Evolutionary conservation across 2,329 filamentous ascomycete genomes (phyloP), one percentile per base, ranked within the genome.

Genomic region (Fusarium udum): DNA sequence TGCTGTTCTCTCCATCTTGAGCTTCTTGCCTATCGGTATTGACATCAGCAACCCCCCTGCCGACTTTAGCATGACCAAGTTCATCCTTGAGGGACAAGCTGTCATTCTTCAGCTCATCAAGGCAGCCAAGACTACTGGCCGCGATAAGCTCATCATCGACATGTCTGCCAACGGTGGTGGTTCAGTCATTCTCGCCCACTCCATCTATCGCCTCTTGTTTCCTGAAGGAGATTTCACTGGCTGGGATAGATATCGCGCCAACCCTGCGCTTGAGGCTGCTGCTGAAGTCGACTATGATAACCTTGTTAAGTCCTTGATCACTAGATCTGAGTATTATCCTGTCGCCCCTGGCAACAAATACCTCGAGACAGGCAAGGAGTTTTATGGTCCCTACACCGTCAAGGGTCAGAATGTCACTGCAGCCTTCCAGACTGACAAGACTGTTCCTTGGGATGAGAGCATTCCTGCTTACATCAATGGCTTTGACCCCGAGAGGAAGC

Each of bases 111-210:
- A 75, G 8, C 67, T 78, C 45, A 71, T 78, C 40, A 59, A 66
- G n/a, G 48, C 61, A 32, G 73, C 73, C 20, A 66, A 77, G 57
- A 53, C 59, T 40, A 58, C 69, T 36, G 64, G 72, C 22, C 74
- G 74, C 1, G 62, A 77, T n/a, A 78, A 78, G 63, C 76, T 78
- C 53, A 71, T 78, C 31, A 70, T 78, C 16, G 76, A 78, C 13
- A 10, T 78, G 36, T 77, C 76, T 20, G 71, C 67, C 32, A 78
- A 78, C 26, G 69, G 74, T 0, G 76, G 76, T 20, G 76, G 76
- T 6, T 77, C 74, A 10, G 65, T 78, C 18, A 26, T 52, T 48
- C 58, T 78, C 4, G 74, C 76, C 2, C 63, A 73, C 2, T 53
- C 66, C n/a, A 43, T 78, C 12, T 78, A 78, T 51, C 71, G 69